These are phyloP conservation scores for Scenedesmus sp. DNA, from an alignment of 163 green algal species.

Conservation along the genomic window DNA sequence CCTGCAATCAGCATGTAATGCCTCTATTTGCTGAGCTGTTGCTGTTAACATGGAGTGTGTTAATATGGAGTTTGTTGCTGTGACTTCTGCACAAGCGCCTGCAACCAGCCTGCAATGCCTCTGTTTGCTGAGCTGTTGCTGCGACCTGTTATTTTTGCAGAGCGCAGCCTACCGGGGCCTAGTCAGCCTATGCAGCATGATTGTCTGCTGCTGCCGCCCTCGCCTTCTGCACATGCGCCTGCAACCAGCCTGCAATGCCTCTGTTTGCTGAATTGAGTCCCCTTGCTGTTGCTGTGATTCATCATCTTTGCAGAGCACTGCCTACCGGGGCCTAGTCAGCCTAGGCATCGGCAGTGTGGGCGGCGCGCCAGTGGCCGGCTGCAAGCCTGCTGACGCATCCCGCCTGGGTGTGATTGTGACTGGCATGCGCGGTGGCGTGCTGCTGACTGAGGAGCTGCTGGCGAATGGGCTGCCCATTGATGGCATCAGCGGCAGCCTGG, in stretches of 20 bases:
- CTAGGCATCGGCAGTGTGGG: slow-evolving; percentile 80
- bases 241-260: no score
- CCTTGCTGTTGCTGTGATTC: background rate
- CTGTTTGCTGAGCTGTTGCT: background rate
- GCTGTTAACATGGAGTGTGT: background rate
- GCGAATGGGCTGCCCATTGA: slow-evolving; percentile 46
- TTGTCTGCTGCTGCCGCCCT: no score
- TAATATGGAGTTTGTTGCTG: background rate
- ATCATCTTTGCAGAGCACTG: slow-evolving; percentile 59
- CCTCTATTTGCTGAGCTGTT: no score
- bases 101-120: background rate
- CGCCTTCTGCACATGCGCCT: no score
- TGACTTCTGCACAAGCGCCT: background rate
- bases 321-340: slow-evolving; percentile 70
- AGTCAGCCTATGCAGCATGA: slow-evolving; percentile 73
- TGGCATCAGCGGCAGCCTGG: slow-evolving; percentile 36
- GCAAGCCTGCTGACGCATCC: slow-evolving; percentile 55
- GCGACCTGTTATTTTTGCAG: slow-evolving; percentile 51
- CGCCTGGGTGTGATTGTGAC: slow-evolving; percentile 64
- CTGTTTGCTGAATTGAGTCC: background rate
- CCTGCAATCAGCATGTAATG: no score
- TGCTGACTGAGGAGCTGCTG: slow-evolving; percentile 49
- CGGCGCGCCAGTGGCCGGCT: slow-evolving; percentile 57
- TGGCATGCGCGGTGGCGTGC: slow-evolving; percentile 40
- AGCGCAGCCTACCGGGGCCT: slow-evolving; percentile 68